Conservation (phyloP, 1,284 basidiomycete genomes). For the Boletus holoroseus region DNA sequence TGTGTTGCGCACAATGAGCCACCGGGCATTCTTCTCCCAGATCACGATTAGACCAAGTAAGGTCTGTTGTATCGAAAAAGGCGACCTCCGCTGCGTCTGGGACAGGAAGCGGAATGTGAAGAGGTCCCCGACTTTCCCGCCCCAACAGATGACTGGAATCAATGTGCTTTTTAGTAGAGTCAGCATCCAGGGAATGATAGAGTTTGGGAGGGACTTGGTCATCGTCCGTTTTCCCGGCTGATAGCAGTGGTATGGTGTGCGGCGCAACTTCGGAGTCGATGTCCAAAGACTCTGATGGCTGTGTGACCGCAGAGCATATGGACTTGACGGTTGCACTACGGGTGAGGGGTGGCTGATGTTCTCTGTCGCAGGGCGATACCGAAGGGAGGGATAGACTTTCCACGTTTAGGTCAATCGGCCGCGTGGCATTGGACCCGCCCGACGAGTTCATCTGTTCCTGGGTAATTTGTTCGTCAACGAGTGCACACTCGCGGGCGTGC, state of each 20-base stretch:
- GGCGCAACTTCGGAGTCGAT: neutral
- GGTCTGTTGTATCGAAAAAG: slow-evolving; percentile 17
- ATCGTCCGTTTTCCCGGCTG: neutral
- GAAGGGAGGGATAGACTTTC: neutral
- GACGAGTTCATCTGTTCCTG: neutral
- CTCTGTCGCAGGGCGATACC: neutral
- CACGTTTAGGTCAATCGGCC: neutral
- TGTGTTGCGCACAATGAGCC: neutral
- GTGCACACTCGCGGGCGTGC: neutral
- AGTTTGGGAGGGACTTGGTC: neutral
- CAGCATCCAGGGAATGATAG: neutral
- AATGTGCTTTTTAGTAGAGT: neutral
- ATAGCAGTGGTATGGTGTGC: neutral
- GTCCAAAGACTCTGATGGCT: neutral
- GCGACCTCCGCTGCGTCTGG: slow-evolving; percentile 13
- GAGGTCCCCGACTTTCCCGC: neutral
- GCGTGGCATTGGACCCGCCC: neutral
- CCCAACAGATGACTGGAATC: neutral
- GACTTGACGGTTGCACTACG: slow-evolving; percentile 4
- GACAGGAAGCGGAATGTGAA: slow-evolving; percentile 19
- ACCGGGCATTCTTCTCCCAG: neutral
- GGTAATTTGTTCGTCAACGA: neutral
- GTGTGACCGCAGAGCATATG: neutral
- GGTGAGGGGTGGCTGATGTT: neutral
- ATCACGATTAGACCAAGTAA: neutral